phyloP scores from a whole-genome alignment of 805 yeast species.

The Kodamaea laetipori region DNA sequence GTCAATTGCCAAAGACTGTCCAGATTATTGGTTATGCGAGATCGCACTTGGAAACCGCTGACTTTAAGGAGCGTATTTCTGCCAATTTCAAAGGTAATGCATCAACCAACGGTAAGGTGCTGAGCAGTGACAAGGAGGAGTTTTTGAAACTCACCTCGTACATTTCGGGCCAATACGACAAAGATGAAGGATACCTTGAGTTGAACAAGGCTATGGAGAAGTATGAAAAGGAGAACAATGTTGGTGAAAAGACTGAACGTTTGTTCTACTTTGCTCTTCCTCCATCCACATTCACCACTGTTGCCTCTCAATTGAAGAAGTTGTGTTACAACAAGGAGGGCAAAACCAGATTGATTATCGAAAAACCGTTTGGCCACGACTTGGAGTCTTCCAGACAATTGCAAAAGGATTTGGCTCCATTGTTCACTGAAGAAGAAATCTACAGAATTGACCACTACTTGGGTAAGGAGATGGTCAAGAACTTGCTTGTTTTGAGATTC shows the following conservation, averaged over 20 bases:
- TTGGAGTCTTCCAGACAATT: slow-evolving; percentile 74
- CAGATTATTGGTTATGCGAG: slow-evolving; percentile 92
- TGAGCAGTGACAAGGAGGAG: slow-evolving; percentile 49
- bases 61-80: slow-evolving; percentile 66
- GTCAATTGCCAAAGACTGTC: slow-evolving; percentile 67
- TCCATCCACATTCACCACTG: slow-evolving; percentile 84
- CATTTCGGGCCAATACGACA: slow-evolving; percentile 78
- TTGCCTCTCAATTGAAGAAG: slow-evolving; percentile 71
- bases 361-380: slow-evolving; percentile 97
- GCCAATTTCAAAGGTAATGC: slow-evolving; percentile 58
- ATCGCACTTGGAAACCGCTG: slow-evolving; percentile 67
- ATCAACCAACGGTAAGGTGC: slow-evolving; percentile 36
- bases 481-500: slow-evolving; percentile 83
- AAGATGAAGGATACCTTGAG: slow-evolving; percentile 67
- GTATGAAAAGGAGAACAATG: slow-evolving; percentile 54
- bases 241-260: slow-evolving; percentile 61
- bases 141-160: slow-evolving; percentile 71
- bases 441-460: slow-evolving; percentile 96
- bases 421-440: slow-evolving; percentile 87
- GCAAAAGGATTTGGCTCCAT: slow-evolving; percentile 76
- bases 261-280: slow-evolving; percentile 93
- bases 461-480: slow-evolving; percentile 98
- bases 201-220: slow-evolving; percentile 57
- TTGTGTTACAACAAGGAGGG: slow-evolving; percentile 69
- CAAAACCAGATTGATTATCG: slow-evolving; percentile 77